phyloP scores from a whole-genome alignment of 192 early-diverging fungal genomes.

The Backusella parvicylindrica region DNA sequence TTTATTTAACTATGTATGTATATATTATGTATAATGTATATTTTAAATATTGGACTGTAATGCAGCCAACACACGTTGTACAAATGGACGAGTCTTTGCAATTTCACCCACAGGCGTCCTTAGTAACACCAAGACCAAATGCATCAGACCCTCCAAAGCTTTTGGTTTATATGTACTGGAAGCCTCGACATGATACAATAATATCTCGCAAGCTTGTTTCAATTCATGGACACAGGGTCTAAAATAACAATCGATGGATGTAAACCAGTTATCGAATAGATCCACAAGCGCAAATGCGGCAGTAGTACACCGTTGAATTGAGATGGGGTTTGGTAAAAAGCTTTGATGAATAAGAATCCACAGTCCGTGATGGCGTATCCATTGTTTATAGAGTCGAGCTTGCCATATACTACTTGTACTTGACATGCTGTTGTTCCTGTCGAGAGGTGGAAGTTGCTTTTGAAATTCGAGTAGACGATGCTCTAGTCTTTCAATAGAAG shows the following conservation, averaged over 20 bases:
- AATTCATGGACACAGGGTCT: slow-evolving; percentile 37
- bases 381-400: slow-evolving; percentile 22
- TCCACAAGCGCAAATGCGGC: slow-evolving; percentile 29
- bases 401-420: slow-evolving; percentile 13
- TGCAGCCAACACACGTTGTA: slow-evolving; percentile 15
- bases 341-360: slow-evolving; percentile 36
- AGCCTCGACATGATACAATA: slow-evolving; percentile 23
- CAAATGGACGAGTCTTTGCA: slow-evolving; percentile 30
- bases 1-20: not conserved
- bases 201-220: slow-evolving; percentile 30
- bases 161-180: not conserved
- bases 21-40: not conserved
- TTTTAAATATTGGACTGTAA: not conserved
- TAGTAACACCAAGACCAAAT: slow-evolving; percentile 14
- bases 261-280: slow-evolving; percentile 29
- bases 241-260: slow-evolving; percentile 31
- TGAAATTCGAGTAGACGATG: slow-evolving; percentile 7
- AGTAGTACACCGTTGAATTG: slow-evolving; percentile 23
- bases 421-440: not conserved
- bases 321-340: slow-evolving; percentile 27
- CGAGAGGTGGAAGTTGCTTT: not conserved
- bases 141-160: slow-evolving; percentile 19
- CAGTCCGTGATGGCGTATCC: slow-evolving; percentile 29
- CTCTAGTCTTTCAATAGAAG: slow-evolving; percentile 27
- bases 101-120: slow-evolving; percentile 33